These are phyloP conservation scores for Candida koratica DNA, from an alignment of 805 yeast species.

Conservation along the genomic window DNA sequence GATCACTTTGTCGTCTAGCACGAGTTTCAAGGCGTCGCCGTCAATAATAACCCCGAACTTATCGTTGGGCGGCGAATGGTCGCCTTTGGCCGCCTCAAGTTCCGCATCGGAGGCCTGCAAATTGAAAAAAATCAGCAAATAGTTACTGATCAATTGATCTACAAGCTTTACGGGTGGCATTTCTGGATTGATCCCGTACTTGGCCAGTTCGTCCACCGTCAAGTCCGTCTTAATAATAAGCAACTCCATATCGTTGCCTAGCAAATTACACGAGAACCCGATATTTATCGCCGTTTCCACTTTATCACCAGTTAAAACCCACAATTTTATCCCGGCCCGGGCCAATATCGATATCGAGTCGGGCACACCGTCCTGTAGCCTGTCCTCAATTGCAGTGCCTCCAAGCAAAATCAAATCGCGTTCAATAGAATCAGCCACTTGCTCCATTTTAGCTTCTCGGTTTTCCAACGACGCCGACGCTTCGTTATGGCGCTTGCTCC, in stretches of 20 bases:
- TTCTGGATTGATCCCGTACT: constrained; percentile 19
- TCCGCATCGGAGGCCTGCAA: constrained; percentile 60
- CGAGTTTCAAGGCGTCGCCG: constrained; percentile 66
- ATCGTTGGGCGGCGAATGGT: constrained; percentile 66
- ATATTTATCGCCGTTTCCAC: constrained; percentile 88
- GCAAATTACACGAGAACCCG: constrained; percentile 78
- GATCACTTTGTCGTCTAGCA: constrained; percentile 35
- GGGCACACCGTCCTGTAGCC: constrained; percentile 83
- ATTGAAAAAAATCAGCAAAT: constrained; percentile 51
- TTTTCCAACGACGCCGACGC: constrained; percentile 62
- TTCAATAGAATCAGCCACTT: constrained; percentile 71
- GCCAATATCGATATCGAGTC: constrained; percentile 68
- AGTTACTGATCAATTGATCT: constrained; percentile 46
- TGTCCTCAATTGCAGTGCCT: constrained; percentile 85
- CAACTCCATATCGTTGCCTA: constrained; percentile 73
- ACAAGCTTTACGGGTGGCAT: constrained; percentile 36
- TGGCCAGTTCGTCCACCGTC: constrained; percentile 23
- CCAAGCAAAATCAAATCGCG: constrained; percentile 62
- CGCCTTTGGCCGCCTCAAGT: constrained; percentile 45
- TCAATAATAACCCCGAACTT: constrained; percentile 70
- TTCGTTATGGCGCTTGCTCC: constrained; percentile 59
- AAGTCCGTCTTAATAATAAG: constrained; percentile 48
- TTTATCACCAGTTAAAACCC: constrained; percentile 87
- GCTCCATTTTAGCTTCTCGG: constrained; percentile 71
- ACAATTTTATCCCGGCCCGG: constrained; percentile 75